phyloP scores from a whole-genome alignment of 2,329 filamentous ascomycete genomes.

The Xylaria sp. region DNA sequence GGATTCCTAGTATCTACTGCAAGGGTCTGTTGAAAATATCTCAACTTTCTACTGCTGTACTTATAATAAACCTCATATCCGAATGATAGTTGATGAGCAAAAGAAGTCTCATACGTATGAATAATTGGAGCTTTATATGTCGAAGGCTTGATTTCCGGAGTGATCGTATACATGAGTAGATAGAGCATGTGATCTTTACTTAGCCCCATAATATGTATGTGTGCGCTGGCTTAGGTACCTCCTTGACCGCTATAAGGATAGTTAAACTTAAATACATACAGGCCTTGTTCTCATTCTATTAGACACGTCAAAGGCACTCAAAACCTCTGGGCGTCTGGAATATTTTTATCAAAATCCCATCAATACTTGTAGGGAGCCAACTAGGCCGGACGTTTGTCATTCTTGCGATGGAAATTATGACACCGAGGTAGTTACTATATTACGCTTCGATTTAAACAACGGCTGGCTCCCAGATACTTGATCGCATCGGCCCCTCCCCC shows the following conservation, averaged over 20 bases:
- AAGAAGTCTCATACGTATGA: no score
- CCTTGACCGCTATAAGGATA: neutral
- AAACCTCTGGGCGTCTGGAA: neutral
- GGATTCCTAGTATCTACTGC: neutral
- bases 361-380: neutral
- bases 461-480: neutral
- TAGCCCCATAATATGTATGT: slow-evolving; percentile 4
- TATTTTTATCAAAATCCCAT: neutral
- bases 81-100: no score
- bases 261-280: neutral
- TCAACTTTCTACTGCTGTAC: neutral
- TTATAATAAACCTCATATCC: neutral
- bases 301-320: slow-evolving; percentile 1
- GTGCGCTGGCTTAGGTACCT: neutral
- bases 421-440: neutral
- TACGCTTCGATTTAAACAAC: neutral
- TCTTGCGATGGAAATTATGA: neutral
- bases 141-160: no score
- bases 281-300: neutral
- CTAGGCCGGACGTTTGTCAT: neutral
- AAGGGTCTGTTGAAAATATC: neutral
- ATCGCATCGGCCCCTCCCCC: neutral
- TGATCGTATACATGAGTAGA: no score
- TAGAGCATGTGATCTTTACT: slow-evolving; percentile 14
- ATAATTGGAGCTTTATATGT: no score